Percentiles rank a stretch among this genome's conserved stretches.
Evolutionary conservation across 495 filamentous ascomycete species (phyloP).

Genomic region (Aspergillus affinis): DNA sequence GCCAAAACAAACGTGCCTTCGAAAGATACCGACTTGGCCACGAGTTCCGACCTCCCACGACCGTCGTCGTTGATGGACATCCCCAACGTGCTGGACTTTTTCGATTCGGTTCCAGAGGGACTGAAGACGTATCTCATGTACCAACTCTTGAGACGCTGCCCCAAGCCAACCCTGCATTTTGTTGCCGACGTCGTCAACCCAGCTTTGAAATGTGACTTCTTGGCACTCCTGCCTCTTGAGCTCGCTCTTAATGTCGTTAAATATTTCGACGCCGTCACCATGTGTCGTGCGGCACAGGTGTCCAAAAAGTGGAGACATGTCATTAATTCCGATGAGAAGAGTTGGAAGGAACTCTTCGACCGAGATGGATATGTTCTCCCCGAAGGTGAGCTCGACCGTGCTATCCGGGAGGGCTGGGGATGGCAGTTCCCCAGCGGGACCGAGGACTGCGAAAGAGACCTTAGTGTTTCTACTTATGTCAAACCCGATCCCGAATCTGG

Average conservation of each 20-base stretch:
- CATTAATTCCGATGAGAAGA: constrained; percentile 87
- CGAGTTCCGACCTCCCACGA: constrained; percentile 17
- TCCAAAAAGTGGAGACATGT: constrained; percentile 91
- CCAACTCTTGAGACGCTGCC: constrained; percentile 84
- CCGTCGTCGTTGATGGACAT: constrained; percentile 66
- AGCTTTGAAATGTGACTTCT: constrained; percentile 92
- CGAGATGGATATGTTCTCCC: constrained; percentile 76
- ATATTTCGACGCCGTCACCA: constrained; percentile 80
- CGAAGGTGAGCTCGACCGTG: constrained; percentile 79
- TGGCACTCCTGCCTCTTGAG: constrained; percentile 79
- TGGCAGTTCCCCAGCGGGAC: constrained; percentile 84
- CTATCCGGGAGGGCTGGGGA: constrained; percentile 96
- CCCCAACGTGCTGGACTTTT: constrained; percentile 79
- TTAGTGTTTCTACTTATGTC: constrained; percentile 53
- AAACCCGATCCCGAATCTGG: constrained; percentile 49
- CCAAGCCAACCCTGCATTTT: constrained; percentile 85
- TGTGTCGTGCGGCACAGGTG: constrained; percentile 90
- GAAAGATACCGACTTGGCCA: constrained; percentile 10
- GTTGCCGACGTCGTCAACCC: constrained; percentile 93
- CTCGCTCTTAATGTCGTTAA: constrained; percentile 84
- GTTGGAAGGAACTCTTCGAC: constrained; percentile 93
- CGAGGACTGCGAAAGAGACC: constrained; percentile 76
- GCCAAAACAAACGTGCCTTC: constrained; percentile 11
- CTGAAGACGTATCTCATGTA: constrained; percentile 96
- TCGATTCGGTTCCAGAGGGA: constrained; percentile 84